Conservation (phyloP, 1,284 basidiomycete species). For the Austroboletus rostrupii region DNA sequence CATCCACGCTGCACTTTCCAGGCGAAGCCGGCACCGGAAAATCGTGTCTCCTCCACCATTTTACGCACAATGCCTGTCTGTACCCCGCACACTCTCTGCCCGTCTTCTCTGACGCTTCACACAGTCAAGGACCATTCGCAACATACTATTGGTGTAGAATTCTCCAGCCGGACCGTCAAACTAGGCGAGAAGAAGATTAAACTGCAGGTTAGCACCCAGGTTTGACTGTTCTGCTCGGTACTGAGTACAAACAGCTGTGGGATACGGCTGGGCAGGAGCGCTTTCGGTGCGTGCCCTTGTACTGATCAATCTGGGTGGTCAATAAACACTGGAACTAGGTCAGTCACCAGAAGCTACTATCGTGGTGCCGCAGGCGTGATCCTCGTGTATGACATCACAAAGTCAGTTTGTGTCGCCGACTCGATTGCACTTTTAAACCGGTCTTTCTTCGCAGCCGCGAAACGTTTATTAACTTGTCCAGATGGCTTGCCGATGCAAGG, state of each 20-base stretch:
- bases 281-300: conserved; percentile 60
- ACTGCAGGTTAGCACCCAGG: conserved; percentile 64
- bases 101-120: conserved; percentile 7
- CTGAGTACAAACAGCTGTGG: conserved; percentile 66
- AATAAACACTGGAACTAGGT: conserved; percentile 43
- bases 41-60: conserved; percentile 93
- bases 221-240: conserved; percentile 2
- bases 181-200: conserved; percentile 93
- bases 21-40: conserved; percentile 97
- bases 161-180: conserved; percentile 84
- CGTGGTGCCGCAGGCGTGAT: conserved; percentile 93
- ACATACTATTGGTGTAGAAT: conserved; percentile 97
- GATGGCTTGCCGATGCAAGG: conserved; percentile 90
- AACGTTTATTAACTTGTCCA: conserved; percentile 76
- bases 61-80: conserved; percentile 91
- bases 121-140: conserved; percentile 94
- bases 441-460: conserved; percentile 50
- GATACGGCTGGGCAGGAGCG: conserved; percentile 97
- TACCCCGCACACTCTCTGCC: conserved; percentile 10
- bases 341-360: conserved; percentile 97
- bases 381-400: conserved; percentile 95
- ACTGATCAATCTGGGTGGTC: conserved; percentile 7
- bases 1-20: conserved; percentile 30
- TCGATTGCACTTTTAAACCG: conserved; percentile 13
- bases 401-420: conserved; percentile 45